phyloP scores from a whole-genome alignment of 1,284 basidiomycete genomes.

The Fomes fomentarius region DNA sequence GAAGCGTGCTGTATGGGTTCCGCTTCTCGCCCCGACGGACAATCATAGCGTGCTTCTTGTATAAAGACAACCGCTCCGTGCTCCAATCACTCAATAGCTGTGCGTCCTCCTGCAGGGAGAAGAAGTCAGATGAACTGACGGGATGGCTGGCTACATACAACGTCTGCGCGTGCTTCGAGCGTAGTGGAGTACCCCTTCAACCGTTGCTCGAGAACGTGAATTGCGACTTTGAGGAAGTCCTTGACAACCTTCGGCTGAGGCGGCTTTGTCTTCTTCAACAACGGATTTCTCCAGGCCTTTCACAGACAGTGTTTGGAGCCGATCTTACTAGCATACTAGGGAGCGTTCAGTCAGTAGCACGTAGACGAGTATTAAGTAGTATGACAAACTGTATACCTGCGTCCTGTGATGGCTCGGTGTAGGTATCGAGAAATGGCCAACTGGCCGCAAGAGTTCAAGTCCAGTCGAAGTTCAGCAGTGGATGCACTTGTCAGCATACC shows the following conservation, averaged over 20 bases:
- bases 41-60: conserved; percentile 66
- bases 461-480: no score
- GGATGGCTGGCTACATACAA: background rate
- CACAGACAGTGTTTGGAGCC: no score
- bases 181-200: conserved; percentile 60
- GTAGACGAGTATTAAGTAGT: no score
- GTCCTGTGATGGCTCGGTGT: no score
- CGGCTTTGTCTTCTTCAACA: conserved; percentile 73
- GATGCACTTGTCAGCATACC: no score
- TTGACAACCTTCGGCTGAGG: conserved; percentile 75
- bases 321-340: no score
- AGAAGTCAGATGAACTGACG: no score
- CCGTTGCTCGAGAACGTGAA: conserved; percentile 53
- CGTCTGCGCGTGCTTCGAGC: conserved; percentile 59
- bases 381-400: no score
- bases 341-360: no score
- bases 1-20: conserved; percentile 50
- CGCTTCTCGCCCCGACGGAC: conserved; percentile 84
- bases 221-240: conserved; percentile 48
- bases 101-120: conserved; percentile 54
- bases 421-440: no score
- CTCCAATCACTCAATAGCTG: conserved; percentile 40
- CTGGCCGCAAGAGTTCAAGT: no score
- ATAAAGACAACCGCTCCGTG: conserved; percentile 37
- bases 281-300: no score